phyloP scores from a whole-genome alignment of 2,329 filamentous ascomycete species.

The Stromatinia cepivora region DNA sequence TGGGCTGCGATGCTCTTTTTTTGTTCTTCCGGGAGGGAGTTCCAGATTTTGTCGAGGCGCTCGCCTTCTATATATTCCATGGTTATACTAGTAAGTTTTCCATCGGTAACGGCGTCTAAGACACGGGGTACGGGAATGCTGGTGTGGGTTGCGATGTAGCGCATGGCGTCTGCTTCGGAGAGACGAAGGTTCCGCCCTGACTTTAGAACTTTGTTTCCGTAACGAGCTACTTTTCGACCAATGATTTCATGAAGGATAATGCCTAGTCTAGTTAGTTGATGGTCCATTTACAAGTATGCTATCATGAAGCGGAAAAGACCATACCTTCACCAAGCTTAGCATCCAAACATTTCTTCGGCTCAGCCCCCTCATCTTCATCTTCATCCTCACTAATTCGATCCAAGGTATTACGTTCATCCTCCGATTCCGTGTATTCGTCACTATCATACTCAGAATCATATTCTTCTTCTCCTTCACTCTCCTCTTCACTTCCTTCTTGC shows the following conservation, averaged over 20 bases:
- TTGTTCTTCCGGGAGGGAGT: constrained; percentile 19
- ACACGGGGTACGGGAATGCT: constrained; percentile 49
- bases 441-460: constrained; percentile 17
- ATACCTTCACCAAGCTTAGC: constrained; percentile 20
- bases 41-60: constrained; percentile 25
- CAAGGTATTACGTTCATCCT: constrained; percentile 14
- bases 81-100: constrained; percentile 19
- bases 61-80: constrained; percentile 28
- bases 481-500: constrained; percentile 8
- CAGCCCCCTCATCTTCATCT: constrained; percentile 2
- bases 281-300: background rate
- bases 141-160: constrained; percentile 45
- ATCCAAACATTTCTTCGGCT: constrained; percentile 20
- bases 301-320: background rate
- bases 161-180: constrained; percentile 45
- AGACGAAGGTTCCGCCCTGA: constrained; percentile 34
- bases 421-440: constrained; percentile 12
- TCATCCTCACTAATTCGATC: constrained; percentile 18
- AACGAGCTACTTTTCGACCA: constrained; percentile 24
- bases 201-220: constrained; percentile 26
- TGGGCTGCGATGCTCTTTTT: constrained; percentile 23
- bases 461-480: background rate
- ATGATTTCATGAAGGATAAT: constrained; percentile 21
- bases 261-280: constrained; percentile 16
- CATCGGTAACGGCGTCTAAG: constrained; percentile 32